Percentiles rank a stretch among this genome's conserved stretches.
phyloP scores from a whole-genome alignment of 345 rosid genomes.

The Murraya paniculata region DNA sequence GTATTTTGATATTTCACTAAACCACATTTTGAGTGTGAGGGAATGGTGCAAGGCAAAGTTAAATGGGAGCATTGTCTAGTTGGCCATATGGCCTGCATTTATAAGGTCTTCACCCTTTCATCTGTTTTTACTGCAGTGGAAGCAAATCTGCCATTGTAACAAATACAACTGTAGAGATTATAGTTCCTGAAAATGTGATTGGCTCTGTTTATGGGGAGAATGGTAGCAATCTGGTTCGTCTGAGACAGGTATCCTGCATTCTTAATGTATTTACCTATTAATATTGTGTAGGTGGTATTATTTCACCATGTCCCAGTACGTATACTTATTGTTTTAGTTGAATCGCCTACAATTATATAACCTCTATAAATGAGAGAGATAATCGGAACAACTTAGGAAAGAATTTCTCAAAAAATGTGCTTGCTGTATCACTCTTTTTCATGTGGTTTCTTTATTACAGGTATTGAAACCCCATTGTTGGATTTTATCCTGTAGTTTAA shows the following conservation, averaged over 20 bases:
- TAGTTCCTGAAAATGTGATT: conserved; percentile 68
- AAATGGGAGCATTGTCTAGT: background rate
- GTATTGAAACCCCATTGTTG: background rate
- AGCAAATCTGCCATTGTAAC: conserved; percentile 78
- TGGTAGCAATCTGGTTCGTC: conserved; percentile 69
- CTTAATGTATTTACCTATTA: background rate
- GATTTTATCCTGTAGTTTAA: background rate
- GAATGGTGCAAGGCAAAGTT: background rate
- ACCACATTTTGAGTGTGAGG: background rate
- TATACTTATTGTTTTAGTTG: background rate
- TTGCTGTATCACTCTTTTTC: background rate
- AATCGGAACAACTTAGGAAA: too few species aligned
- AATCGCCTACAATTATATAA: conserved; percentile 5
- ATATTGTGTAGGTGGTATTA: conserved; percentile 3
- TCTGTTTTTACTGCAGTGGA: conserved; percentile 52
- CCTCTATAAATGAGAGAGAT: background rate
- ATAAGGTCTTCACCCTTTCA: background rate
- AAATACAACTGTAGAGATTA: conserved; percentile 80
- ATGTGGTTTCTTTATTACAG: background rate
- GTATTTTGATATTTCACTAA: background rate
- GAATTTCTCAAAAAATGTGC: background rate
- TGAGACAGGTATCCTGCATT: conserved; percentile 56
- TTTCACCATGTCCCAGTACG: background rate
- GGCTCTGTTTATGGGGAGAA: conserved; percentile 82
- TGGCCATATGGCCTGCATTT: conserved; percentile 1